phyloP scores from a whole-genome alignment of 139 green algal species.

The Tetratostichococcus sp. region DNA sequence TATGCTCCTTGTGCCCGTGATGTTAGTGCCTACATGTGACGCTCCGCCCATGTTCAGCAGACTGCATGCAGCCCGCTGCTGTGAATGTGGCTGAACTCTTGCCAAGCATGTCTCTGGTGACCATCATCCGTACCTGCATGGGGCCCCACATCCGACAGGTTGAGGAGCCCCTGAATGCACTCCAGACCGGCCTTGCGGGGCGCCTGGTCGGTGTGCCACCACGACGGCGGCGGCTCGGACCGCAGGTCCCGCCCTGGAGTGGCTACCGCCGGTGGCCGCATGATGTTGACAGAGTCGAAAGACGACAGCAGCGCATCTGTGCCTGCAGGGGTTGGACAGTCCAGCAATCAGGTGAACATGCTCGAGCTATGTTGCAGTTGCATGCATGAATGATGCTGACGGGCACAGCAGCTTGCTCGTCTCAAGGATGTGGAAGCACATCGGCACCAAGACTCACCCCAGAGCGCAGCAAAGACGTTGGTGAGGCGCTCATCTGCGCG shows the following conservation, averaged over 20 bases:
- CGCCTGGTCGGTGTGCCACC: constrained; percentile 25
- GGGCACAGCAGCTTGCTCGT: too few relatives aligned
- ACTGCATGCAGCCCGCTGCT: too few relatives aligned
- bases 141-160: constrained; percentile 24
- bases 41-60: too few relatives aligned
- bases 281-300: constrained; percentile 28
- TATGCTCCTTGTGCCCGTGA: too few relatives aligned
- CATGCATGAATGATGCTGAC: too few relatives aligned
- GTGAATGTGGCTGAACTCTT: too few relatives aligned
- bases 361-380: too few relatives aligned
- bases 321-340: too few relatives aligned
- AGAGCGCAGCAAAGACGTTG: not conserved
- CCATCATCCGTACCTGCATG: too few relatives aligned
- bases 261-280: not conserved
- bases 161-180: constrained; percentile 24
- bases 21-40: too few relatives aligned
- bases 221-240: not conserved
- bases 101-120: too few relatives aligned
- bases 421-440: not conserved
- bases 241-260: not conserved
- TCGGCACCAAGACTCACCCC: not conserved
- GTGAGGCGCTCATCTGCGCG: constrained; percentile 8
- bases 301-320: constrained; percentile 17
- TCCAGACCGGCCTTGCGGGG: constrained; percentile 7
- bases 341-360: too few relatives aligned